These are phyloP conservation scores for Nissolia schottii DNA, from an alignment of 306 rosid species.

Conservation along the genomic window DNA sequence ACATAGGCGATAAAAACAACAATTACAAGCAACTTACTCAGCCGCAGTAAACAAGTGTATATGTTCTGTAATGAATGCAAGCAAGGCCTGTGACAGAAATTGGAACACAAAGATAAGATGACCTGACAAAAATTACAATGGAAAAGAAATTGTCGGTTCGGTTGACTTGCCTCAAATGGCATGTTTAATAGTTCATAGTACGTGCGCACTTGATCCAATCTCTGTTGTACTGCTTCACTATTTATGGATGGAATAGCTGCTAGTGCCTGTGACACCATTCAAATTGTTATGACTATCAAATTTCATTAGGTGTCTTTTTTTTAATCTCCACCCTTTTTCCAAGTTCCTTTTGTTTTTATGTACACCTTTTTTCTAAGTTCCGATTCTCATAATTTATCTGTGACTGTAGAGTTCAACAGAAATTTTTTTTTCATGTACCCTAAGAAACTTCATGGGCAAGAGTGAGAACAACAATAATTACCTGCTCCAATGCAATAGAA, in stretches of 20 bases:
- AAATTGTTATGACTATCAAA: slow-evolving; percentile 10
- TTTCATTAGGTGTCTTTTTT: neutral
- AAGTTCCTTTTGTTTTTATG: neutral
- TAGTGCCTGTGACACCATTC: slow-evolving; percentile 67
- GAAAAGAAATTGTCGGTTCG: neutral
- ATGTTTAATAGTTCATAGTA: slow-evolving; percentile 93
- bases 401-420: neutral
- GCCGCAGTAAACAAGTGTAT: slow-evolving; percentile 60
- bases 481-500: slow-evolving; percentile 98
- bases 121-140: slow-evolving; percentile 8
- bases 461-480: slow-evolving; percentile 13
- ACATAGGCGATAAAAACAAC: neutral
- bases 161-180: slow-evolving; percentile 90
- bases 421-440: neutral
- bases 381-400: neutral
- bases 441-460: neutral
- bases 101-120: slow-evolving; percentile 19
- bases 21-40: slow-evolving; percentile 62
- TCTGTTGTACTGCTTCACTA: slow-evolving; percentile 80
- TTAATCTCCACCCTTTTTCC: neutral
- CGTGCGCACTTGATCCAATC: slow-evolving; percentile 90
- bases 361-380: neutral
- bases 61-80: slow-evolving; percentile 92
- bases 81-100: slow-evolving; percentile 70
- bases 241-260: slow-evolving; percentile 90